phyloP scores from a whole-genome alignment of 2,329 filamentous ascomycete genomes.

The Clonostachys rhizophaga region DNA sequence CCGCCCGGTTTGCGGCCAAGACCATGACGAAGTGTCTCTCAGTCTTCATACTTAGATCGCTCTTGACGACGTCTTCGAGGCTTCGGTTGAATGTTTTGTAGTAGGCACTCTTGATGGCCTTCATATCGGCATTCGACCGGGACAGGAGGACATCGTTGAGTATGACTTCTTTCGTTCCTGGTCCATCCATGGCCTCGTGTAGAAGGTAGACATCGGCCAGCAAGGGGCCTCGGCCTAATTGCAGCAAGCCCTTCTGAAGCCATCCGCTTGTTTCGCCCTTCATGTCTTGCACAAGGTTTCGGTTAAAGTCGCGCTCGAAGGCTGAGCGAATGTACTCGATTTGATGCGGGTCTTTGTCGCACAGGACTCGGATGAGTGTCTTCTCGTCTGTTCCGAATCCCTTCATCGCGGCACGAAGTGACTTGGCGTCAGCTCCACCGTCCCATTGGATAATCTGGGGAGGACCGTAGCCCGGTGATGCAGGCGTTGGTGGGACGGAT shows the following conservation, averaged over 20 bases:
- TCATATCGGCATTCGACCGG: slow-evolving; percentile 81
- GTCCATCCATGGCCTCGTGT: slow-evolving; percentile 67
- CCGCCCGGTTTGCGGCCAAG: slow-evolving; percentile 66
- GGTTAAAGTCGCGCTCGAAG: slow-evolving; percentile 60
- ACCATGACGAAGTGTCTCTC: slow-evolving; percentile 82
- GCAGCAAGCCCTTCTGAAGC: slow-evolving; percentile 70
- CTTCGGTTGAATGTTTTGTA: slow-evolving; percentile 58
- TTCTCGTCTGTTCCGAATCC: slow-evolving; percentile 88
- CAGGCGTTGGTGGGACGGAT: slow-evolving; percentile 50
- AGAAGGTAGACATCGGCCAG: slow-evolving; percentile 69
- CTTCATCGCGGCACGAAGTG: slow-evolving; percentile 81
- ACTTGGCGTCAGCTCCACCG: slow-evolving; percentile 63
- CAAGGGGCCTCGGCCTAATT: slow-evolving; percentile 74
- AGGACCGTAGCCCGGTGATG: slow-evolving; percentile 71
- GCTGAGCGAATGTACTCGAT: slow-evolving; percentile 62
- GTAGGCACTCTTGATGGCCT: slow-evolving; percentile 80
- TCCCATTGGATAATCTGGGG: slow-evolving; percentile 68
- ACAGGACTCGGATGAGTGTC: slow-evolving; percentile 64
- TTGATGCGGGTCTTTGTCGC: slow-evolving; percentile 73
- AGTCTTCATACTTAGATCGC: slow-evolving; percentile 82
- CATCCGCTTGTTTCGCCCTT: slow-evolving; percentile 72
- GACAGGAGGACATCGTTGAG: slow-evolving; percentile 83
- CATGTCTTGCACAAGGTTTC: slow-evolving; percentile 71
- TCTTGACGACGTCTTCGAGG: slow-evolving; percentile 68
- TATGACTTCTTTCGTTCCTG: slow-evolving; percentile 80